Evolutionary conservation across 1,139 yeast genomes (phyloP).

Genomic region (Candida albicans): DNA sequence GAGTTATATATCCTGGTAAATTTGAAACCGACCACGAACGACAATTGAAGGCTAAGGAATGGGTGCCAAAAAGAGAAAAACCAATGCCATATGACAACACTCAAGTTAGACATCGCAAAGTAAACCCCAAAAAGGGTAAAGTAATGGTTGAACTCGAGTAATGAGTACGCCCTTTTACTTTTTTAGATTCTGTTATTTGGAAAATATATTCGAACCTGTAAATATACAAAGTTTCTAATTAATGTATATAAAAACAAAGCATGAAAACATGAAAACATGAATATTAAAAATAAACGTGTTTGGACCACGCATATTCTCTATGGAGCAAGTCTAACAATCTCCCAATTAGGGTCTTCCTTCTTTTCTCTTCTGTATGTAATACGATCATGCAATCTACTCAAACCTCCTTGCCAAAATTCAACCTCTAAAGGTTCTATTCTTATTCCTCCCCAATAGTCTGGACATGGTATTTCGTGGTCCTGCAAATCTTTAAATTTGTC

Average conservation of each 20-base stretch:
- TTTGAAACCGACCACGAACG: slow-evolving; percentile 44
- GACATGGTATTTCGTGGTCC: slow-evolving; percentile 77
- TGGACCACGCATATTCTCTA: slow-evolving; percentile 26
- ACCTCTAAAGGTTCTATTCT: slow-evolving; percentile 84
- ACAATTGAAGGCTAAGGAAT: slow-evolving; percentile 54
- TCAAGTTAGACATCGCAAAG: slow-evolving; percentile 7
- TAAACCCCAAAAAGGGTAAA: slow-evolving; percentile 23
- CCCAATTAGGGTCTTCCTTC: slow-evolving; percentile 54
- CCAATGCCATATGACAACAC: slow-evolving; percentile 27
- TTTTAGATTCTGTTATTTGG: background rate
- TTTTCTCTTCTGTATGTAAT: slow-evolving; percentile 65
- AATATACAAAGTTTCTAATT: slow-evolving; percentile 1
- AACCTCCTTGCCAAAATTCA: slow-evolving; percentile 97
- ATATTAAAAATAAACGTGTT: background rate
- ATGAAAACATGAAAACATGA: background rate
- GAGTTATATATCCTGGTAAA: slow-evolving; percentile 77
- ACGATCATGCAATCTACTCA: slow-evolving; percentile 88
- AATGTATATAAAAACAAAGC: background rate
- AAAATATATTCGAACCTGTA: slow-evolving; percentile 3
- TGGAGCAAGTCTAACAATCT: slow-evolving; percentile 72
- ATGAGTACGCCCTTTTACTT: background rate
- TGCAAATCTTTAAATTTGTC: slow-evolving; percentile 56
- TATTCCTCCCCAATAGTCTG: slow-evolving; percentile 95
- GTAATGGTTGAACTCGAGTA: slow-evolving; percentile 14
- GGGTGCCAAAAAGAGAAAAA: slow-evolving; percentile 56